These are phyloP conservation scores for Psophocarpus tetragonolobus DNA, from an alignment of 306 rosid species.

Conservation along the genomic window DNA sequence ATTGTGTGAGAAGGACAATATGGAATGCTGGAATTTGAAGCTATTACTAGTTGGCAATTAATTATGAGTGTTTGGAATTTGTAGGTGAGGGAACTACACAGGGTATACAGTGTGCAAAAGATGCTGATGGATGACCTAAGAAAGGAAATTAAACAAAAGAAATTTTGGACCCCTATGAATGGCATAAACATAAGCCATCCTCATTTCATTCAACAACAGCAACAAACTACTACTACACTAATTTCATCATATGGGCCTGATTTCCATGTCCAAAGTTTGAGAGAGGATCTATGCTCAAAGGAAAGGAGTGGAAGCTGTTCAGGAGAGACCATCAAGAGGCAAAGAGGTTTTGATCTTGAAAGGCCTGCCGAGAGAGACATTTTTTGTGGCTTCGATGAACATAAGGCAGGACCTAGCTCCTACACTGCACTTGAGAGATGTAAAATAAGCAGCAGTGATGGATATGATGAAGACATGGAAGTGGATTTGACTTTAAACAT, in stretches of 20 bases:
- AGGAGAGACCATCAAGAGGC: conserved; percentile 52
- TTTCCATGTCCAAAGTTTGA: conserved; percentile 48
- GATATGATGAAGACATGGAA: conserved; percentile 60
- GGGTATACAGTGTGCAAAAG: conserved; percentile 81
- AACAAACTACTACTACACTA: conserved; percentile 31
- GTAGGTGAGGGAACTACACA: conserved; percentile 84
- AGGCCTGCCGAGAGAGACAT: conserved; percentile 65
- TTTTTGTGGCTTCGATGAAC: conserved; percentile 47
- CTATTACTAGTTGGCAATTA: not conserved
- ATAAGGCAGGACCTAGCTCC: conserved; percentile 54
- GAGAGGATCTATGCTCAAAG: conserved; percentile 55
- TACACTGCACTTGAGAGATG: conserved; percentile 33
- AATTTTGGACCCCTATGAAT: conserved; percentile 44
- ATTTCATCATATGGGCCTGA: conserved; percentile 32
- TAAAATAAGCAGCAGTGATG: conserved; percentile 43
- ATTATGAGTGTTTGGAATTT: conserved; percentile 27
- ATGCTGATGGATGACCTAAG: conserved; percentile 69
- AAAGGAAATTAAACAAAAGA: conserved; percentile 48
- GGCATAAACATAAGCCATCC: conserved; percentile 44
- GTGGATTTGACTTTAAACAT: conserved; percentile 84
- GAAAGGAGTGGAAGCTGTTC: conserved; percentile 87
- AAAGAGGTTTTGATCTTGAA: conserved; percentile 77
- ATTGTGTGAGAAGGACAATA: conserved; percentile 8
- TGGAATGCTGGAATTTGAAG: conserved; percentile 13
- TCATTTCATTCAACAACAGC: conserved; percentile 41